Percentiles rank a stretch among this genome's conserved stretches.
phyloP scores from a whole-genome alignment of 129 eudicot genomes.

The Ambrosia artemisiifolia region DNA sequence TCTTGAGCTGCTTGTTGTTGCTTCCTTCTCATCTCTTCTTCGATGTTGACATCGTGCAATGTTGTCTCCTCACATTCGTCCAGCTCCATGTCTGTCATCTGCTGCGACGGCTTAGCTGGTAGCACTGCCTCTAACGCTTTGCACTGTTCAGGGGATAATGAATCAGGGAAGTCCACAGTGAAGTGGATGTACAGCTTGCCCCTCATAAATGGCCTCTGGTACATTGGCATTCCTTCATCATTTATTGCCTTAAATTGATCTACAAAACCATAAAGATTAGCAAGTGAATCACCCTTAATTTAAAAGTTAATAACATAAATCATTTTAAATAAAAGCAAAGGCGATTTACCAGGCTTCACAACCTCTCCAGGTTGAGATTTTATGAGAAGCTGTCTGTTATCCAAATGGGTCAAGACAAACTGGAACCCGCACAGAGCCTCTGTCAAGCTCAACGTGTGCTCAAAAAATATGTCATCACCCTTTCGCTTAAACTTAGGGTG shows the following conservation, averaged over 20 bases:
- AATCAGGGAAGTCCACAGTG: constrained; percentile 58
- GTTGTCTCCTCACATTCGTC: constrained; percentile 84
- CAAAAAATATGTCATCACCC: constrained; percentile 73
- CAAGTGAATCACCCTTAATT: too few species aligned
- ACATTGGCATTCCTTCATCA: constrained; percentile 81
- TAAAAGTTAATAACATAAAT: too few species aligned
- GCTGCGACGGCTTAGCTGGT: constrained; percentile 37
- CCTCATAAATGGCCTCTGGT: constrained; percentile 74
- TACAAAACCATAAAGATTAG: background rate
- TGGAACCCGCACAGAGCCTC: constrained; percentile 85
- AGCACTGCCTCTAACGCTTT: constrained; percentile 55
- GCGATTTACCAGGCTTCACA: constrained; percentile 57
- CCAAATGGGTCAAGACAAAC: constrained; percentile 59
- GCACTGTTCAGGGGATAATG: constrained; percentile 43
- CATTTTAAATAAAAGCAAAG: too few species aligned
- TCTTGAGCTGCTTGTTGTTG: constrained; percentile 50
- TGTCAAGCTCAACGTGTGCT: constrained; percentile 59
- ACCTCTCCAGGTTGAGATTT: constrained; percentile 70
- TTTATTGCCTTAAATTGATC: constrained; percentile 67
- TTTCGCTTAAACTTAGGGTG: constrained; percentile 78
- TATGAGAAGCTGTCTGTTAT: constrained; percentile 59
- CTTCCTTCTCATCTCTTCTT: constrained; percentile 76
- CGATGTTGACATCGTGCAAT: constrained; percentile 65
- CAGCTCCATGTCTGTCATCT: constrained; percentile 55
- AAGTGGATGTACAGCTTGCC: constrained; percentile 68